Evolutionary conservation across 176 grass and related monocot species (phyloP).

Genomic region (Triticum urartu): DNA sequence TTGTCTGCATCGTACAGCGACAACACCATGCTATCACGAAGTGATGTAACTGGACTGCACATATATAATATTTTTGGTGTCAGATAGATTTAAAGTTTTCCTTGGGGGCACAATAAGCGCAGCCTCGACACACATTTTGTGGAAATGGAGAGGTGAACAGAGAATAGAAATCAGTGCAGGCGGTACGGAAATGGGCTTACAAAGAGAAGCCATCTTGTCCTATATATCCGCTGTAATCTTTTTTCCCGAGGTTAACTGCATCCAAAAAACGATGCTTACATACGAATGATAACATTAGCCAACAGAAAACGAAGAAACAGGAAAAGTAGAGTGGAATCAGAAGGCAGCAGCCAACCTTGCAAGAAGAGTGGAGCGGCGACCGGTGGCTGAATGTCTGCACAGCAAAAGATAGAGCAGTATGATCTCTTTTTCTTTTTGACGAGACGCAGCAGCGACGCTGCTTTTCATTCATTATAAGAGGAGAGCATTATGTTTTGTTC

Average conservation of each 20-base stretch:
- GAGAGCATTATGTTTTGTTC: background rate
- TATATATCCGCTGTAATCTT: constrained; percentile 38
- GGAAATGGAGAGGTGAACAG: background rate
- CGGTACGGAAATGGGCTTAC: constrained; percentile 31
- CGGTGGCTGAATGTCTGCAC: constrained; percentile 29
- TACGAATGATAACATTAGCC: background rate
- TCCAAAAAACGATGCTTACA: background rate
- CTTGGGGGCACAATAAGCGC: background rate
- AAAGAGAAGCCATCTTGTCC: constrained; percentile 38
- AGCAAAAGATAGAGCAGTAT: background rate
- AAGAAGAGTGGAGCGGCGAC: constrained; percentile 25
- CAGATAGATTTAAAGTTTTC: background rate
- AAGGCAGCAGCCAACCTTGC: constrained; percentile 29
- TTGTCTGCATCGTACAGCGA: constrained; percentile 28
- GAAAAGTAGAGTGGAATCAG: background rate
- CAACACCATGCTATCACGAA: constrained; percentile 44
- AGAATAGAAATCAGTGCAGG: background rate
- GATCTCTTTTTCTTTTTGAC: background rate
- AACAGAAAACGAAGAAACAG: background rate
- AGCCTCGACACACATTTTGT: background rate
- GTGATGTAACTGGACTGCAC: constrained; percentile 48
- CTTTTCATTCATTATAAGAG: too few species aligned
- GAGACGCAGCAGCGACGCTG: too few species aligned
- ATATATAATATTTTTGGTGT: background rate
- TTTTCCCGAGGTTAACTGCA: constrained; percentile 39